A percentile compares a stretch with the other conserved stretches of the same genome.
phyloP scores from a whole-genome alignment of 352 stramenopile genomes.

The Phytopythium aichiense region DNA sequence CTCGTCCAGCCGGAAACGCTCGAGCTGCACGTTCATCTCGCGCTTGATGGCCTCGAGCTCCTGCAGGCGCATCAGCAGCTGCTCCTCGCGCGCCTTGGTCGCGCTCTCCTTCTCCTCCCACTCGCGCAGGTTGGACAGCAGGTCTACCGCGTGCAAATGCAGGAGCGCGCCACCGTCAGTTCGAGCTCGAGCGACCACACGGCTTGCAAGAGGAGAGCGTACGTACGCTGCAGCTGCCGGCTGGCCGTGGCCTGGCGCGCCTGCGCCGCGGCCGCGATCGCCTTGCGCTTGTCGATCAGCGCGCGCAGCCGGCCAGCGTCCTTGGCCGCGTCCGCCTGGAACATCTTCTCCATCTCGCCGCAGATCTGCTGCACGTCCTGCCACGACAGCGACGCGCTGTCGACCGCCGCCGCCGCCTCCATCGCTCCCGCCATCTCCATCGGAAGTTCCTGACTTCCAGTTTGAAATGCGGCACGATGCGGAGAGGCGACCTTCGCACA shows the following conservation, averaged over 20 bases:
- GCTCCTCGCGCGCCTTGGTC: constrained; percentile 42
- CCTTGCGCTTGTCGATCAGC: constrained; percentile 54
- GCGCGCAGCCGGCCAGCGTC: constrained; percentile 51
- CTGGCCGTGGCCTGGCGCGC: constrained; percentile 40
- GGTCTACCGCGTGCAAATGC: constrained; percentile 19
- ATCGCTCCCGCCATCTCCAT: constrained; percentile 2
- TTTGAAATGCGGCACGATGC: too few species aligned
- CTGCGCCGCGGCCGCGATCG: constrained; percentile 45
- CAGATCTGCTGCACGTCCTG: constrained; percentile 67
- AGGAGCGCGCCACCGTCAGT: not conserved
- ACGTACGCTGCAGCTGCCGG: constrained; percentile 50
- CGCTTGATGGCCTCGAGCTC: constrained; percentile 65
- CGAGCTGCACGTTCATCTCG: constrained; percentile 60
- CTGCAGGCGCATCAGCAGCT: constrained; percentile 47
- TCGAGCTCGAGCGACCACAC: too few species aligned
- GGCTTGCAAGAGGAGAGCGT: too few species aligned
- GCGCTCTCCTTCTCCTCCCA: constrained; percentile 54
- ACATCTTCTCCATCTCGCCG: constrained; percentile 57
- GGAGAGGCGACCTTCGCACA: constrained; percentile 16
- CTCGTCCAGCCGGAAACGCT: constrained; percentile 63
- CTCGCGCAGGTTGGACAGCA: constrained; percentile 55
- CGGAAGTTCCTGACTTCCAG: too few species aligned
- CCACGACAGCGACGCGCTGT: constrained; percentile 39
- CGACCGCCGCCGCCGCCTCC: constrained; percentile 11
- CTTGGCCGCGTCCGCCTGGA: constrained; percentile 51